These are phyloP conservation scores for Phoma sp. DNA, from an alignment of 2,329 filamentous ascomycete genomes.

Conservation along the genomic window DNA sequence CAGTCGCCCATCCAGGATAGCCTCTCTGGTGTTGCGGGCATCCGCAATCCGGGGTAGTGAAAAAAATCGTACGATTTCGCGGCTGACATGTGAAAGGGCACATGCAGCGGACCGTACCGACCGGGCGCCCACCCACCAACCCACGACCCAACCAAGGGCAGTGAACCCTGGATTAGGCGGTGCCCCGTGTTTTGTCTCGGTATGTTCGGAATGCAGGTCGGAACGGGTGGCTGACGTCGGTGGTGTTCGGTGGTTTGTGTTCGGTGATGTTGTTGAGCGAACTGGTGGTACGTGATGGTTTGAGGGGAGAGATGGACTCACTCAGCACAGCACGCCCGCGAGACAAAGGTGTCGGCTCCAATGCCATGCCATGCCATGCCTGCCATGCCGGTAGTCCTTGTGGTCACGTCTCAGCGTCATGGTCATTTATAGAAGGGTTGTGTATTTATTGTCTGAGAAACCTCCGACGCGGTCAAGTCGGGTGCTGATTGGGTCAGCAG, in stretches of 20 bases:
- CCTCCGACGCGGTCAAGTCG: slow-evolving; percentile 11
- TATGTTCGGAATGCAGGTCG: slow-evolving; percentile 19
- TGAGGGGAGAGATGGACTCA: no score
- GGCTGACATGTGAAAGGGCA: slow-evolving; percentile 29
- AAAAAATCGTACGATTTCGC: slow-evolving; percentile 44
- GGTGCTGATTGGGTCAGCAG: slow-evolving; percentile 13
- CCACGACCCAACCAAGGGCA: neutral
- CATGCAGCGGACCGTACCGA: slow-evolving; percentile 31
- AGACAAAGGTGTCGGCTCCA: neutral
- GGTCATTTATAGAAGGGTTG: neutral
- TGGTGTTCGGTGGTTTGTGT: no score
- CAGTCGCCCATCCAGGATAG: slow-evolving; percentile 9
- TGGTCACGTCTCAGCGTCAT: slow-evolving; percentile 9
- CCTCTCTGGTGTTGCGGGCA: slow-evolving; percentile 9
- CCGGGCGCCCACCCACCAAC: neutral
- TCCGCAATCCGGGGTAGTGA: slow-evolving; percentile 23
- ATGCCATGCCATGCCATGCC: no score
- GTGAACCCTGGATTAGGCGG: slow-evolving; percentile 22
- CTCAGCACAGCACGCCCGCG: no score
- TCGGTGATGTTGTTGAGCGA: slow-evolving; percentile 5
- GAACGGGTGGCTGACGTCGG: slow-evolving; percentile 11
- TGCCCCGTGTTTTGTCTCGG: slow-evolving; percentile 12
- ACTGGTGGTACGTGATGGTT: slow-evolving; percentile 1
- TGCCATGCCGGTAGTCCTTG: neutral
- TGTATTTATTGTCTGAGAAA: neutral